phyloP scores from a whole-genome alignment of 352 stramenopile species.

The Phytophthora parvispora region DNA sequence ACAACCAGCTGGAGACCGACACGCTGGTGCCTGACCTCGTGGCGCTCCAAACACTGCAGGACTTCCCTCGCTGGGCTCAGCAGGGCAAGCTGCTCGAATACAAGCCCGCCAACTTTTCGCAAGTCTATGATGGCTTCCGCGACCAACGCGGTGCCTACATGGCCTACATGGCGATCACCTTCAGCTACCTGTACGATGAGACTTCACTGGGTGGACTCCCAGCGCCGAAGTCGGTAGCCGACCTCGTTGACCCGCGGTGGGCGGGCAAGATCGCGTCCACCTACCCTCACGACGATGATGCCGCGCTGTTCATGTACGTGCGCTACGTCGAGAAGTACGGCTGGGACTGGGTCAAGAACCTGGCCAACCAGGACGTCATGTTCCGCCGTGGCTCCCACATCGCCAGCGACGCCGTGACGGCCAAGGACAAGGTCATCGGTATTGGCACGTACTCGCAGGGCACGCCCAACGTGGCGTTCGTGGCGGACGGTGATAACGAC shows the following conservation, averaged over 20 bases:
- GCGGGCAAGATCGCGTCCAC: constrained; percentile 48
- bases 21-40: constrained; percentile 51
- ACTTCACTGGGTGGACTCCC: constrained; percentile 15
- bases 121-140: constrained; percentile 60
- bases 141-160: constrained; percentile 41
- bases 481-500: constrained; percentile 36
- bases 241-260: constrained; percentile 47
- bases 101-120: constrained; percentile 60
- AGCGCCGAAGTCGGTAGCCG: constrained; percentile 26
- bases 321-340: constrained; percentile 62
- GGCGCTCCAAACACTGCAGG: constrained; percentile 60
- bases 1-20: constrained; percentile 67
- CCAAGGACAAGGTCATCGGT: constrained; percentile 42
- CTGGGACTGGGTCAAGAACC: constrained; percentile 59
- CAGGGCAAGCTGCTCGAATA: constrained; percentile 56
- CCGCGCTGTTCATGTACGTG: constrained; percentile 54
- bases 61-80: constrained; percentile 58
- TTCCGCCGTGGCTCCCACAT: constrained; percentile 46
- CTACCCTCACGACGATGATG: constrained; percentile 64
- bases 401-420: constrained; percentile 33
- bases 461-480: constrained; percentile 24
- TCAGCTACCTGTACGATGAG: constrained; percentile 54
- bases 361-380: constrained; percentile 42
- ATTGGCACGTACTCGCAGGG: constrained; percentile 23
- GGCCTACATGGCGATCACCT: constrained; percentile 45